A percentile compares a stretch with the other conserved stretches of the same genome.
Evolutionary conservation across 2,329 filamentous ascomycete genomes (phyloP).

Genomic region (Huntiella decipiens): DNA sequence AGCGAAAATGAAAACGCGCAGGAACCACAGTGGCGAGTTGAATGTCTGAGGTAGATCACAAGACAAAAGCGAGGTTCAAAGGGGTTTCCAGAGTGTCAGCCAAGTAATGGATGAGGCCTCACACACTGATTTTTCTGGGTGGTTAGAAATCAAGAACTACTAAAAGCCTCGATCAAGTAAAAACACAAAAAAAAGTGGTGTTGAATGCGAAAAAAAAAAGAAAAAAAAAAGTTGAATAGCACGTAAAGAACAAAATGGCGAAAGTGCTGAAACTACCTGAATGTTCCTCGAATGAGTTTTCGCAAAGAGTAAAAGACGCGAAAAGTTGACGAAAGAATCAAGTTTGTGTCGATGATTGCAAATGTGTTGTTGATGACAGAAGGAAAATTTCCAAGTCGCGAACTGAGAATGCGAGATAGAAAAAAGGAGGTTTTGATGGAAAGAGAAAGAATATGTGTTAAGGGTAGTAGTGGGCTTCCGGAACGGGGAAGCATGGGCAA

Average conservation of each 20-base stretch:
- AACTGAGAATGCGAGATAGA: slow-evolving; percentile 1
- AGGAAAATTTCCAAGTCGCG: slow-evolving; percentile 4
- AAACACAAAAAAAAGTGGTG: neutral
- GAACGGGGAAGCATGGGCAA: slow-evolving; percentile 1
- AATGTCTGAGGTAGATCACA: neutral
- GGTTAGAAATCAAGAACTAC: slow-evolving; percentile 10
- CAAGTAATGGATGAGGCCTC: too few species aligned
- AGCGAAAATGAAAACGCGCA: slow-evolving; percentile 7
- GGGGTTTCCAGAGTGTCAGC: too few species aligned
- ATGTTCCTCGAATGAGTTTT: neutral
- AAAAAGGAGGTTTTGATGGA: slow-evolving; percentile 12
- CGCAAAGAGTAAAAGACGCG: neutral
- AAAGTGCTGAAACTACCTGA: neutral
- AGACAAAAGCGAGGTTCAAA: neutral
- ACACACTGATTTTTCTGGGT: neutral
- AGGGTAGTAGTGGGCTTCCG: slow-evolving; percentile 4
- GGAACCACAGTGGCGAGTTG: neutral
- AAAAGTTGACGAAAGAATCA: neutral
- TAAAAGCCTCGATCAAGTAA: slow-evolving; percentile 8
- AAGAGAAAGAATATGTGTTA: slow-evolving; percentile 9
- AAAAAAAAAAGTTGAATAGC: neutral
- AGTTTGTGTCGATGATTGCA: neutral
- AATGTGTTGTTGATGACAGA: slow-evolving; percentile 5
- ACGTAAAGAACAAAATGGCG: neutral
- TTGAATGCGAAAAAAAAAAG: slow-evolving; percentile 2